Evolutionary conservation across 768 basidiomycete genomes (phyloP).

Genomic region (Pleurotus platypus): DNA sequence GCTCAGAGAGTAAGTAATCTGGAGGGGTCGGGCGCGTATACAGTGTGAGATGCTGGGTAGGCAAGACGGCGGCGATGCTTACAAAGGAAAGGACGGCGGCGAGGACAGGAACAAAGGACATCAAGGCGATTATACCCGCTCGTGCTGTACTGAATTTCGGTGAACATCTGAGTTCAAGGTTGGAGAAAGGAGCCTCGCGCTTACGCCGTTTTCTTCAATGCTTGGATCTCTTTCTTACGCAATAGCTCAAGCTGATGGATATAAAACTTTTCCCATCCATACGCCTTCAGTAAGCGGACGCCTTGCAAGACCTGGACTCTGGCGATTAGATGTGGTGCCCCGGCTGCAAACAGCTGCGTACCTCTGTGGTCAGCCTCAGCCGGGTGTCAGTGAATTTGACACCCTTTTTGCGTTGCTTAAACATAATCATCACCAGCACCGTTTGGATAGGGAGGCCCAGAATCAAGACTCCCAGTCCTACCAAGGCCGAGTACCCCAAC

Average conservation of each 20-base stretch:
- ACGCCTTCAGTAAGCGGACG: slow-evolving; percentile 43
- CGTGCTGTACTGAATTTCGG: slow-evolving; percentile 16
- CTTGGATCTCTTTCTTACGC: slow-evolving; percentile 15
- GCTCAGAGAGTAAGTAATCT: slow-evolving; percentile 62
- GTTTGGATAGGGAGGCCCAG: slow-evolving; percentile 47
- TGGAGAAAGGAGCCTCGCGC: background rate
- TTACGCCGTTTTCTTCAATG: slow-evolving; percentile 17
- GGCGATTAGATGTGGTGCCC: background rate
- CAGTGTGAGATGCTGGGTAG: no score
- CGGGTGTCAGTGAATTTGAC: slow-evolving; percentile 52
- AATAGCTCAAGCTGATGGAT: slow-evolving; percentile 16
- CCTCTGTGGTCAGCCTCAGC: slow-evolving; percentile 49
- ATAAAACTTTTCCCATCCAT: slow-evolving; percentile 37
- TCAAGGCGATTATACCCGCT: slow-evolving; percentile 17
- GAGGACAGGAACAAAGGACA: slow-evolving; percentile 34
- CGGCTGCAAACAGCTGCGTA: slow-evolving; percentile 7
- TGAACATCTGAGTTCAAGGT: background rate
- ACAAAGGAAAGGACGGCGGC: slow-evolving; percentile 39
- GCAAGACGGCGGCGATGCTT: slow-evolving; percentile 1
- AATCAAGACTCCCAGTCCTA: slow-evolving; percentile 46
- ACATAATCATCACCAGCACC: slow-evolving; percentile 38
- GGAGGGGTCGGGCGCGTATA: background rate
- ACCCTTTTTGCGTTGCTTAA: slow-evolving; percentile 37
- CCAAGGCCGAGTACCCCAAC: slow-evolving; percentile 54
- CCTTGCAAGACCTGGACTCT: slow-evolving; percentile 37